These are phyloP conservation scores for Ustilago hordei DNA, from an alignment of 1,284 basidiomycete species.

Conservation along the genomic window DNA sequence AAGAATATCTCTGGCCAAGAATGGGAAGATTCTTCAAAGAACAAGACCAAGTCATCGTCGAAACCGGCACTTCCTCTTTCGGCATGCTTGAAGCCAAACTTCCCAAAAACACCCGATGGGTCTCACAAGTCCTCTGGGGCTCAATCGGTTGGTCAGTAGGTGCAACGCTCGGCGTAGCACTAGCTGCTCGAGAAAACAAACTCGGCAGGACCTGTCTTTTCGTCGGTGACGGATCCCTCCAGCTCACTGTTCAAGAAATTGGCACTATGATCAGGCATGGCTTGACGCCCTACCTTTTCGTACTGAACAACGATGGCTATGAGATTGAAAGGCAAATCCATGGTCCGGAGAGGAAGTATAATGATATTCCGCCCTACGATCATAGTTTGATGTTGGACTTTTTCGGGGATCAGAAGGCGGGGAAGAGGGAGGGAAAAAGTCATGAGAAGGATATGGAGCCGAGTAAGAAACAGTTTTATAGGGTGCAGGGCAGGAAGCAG, in stretches of 20 bases:
- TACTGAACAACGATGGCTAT: slow-evolving; percentile 86
- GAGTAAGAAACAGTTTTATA: slow-evolving; percentile 76
- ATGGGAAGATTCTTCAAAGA: slow-evolving; percentile 81
- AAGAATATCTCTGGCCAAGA: slow-evolving; percentile 81
- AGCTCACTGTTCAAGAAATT: slow-evolving; percentile 74
- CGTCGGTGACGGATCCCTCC: slow-evolving; percentile 76
- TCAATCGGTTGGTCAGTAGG: slow-evolving; percentile 89
- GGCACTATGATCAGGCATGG: slow-evolving; percentile 80
- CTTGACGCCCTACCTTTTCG: slow-evolving; percentile 82
- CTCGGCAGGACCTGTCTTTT: slow-evolving; percentile 80
- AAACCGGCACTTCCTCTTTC: slow-evolving; percentile 62
- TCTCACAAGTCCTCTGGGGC: slow-evolving; percentile 78
- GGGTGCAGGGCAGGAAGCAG: slow-evolving; percentile 76
- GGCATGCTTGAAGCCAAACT: slow-evolving; percentile 48
- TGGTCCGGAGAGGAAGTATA: slow-evolving; percentile 73
- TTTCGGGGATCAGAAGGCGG: slow-evolving; percentile 37
- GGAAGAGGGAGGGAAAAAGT: slow-evolving; percentile 33
- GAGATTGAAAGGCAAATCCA: slow-evolving; percentile 83
- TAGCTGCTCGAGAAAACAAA: slow-evolving; percentile 79
- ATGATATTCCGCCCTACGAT: slow-evolving; percentile 57
- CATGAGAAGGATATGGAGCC: slow-evolving; percentile 71
- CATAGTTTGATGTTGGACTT: slow-evolving; percentile 54
- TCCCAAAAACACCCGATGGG: slow-evolving; percentile 61
- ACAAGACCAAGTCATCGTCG: slow-evolving; percentile 58
- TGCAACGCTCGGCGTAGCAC: slow-evolving; percentile 76